Evolutionary conservation across 352 stramenopile species (phyloP), one percentile per base, ranked within the genome.

Genomic region (Albugo laibachii): DNA sequence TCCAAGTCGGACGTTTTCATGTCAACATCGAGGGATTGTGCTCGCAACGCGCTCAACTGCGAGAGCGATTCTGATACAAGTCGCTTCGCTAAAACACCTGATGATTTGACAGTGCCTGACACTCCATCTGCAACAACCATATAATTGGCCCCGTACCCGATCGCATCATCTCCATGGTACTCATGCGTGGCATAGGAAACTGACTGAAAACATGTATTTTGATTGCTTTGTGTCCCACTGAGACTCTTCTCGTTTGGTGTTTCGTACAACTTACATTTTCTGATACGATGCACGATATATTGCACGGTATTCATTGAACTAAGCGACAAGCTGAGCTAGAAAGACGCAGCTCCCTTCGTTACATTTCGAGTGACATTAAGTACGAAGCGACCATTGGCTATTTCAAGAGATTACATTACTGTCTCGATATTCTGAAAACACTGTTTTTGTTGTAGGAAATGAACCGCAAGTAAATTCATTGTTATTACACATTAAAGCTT

Each of bases 81-180:
- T 41, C 85, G 61, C 1, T 71, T 63, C 35, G 75, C 79, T 14
- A 92, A 66, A 47, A 87, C 74, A 36, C 75, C 75, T 11, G 73
- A 87, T 1, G 75, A 70, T 55, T 92, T 92, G 55, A 80, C 76
- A 11, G 79, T 92, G 35, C 79, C 76, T 2, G 79, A 89, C 18
- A 92, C 79, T 44, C 79, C 79, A 59, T 92, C 79, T 1, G 75
- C 73, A 15, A 88, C 67, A 16, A 88, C 76, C 76, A 92, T 88
- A 60, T 83, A 92, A 37, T 69, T 61, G 2, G 75, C 73, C 0
- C 79, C 79, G 51, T 81, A 92, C n/a, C 75, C 79, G 16, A 88
- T 70, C 1, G 79, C 79, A 48, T 92, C 79, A 58, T 92, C 79
- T 35, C 76, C 79, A 45, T 89, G 76, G 58, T 85, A 92, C 48